Conservation (phyloP, 2,329 filamentous ascomycete genomes). For the Tolypocladium nubicola region DNA sequence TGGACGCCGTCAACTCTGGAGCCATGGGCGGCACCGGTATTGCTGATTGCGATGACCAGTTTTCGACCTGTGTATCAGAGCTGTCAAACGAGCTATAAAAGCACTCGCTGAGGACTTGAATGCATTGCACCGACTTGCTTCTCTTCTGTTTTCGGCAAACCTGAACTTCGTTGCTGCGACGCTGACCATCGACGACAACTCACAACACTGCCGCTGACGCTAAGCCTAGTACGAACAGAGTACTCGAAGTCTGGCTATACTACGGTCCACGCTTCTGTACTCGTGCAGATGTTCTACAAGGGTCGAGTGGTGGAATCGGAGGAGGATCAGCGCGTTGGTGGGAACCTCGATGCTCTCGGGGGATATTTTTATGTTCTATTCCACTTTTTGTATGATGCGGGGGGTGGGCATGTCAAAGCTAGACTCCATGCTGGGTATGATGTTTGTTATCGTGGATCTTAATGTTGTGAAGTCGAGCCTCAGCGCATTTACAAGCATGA, state of each 20-base stretch:
- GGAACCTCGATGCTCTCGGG: background rate
- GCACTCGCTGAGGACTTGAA: background rate
- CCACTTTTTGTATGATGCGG: background rate
- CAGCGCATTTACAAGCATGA: no score
- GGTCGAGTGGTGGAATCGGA: no score
- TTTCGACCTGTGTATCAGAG: slow-evolving; percentile 29
- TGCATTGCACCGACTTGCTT: background rate
- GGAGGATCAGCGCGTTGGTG: background rate
- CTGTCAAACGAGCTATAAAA: slow-evolving; percentile 5
- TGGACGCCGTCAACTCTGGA: slow-evolving; percentile 44
- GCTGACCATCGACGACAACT: background rate
- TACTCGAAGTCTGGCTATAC: background rate
- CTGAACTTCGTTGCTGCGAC: background rate
- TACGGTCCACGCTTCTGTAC: background rate
- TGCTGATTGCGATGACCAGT: slow-evolving; percentile 45
- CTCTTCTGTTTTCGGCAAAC: background rate
- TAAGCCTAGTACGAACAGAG: background rate
- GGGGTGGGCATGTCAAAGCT: background rate
- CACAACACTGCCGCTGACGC: background rate
- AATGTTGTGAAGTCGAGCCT: background rate
- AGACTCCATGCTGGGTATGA: background rate
- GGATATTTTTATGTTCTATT: background rate
- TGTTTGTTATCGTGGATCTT: background rate
- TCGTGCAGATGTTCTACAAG: background rate
- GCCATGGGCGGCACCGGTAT: slow-evolving; percentile 26